Base-by-base conservation (phyloP, 2,329 filamentous ascomycete genomes). In the Elsinoe perseae region DNA sequence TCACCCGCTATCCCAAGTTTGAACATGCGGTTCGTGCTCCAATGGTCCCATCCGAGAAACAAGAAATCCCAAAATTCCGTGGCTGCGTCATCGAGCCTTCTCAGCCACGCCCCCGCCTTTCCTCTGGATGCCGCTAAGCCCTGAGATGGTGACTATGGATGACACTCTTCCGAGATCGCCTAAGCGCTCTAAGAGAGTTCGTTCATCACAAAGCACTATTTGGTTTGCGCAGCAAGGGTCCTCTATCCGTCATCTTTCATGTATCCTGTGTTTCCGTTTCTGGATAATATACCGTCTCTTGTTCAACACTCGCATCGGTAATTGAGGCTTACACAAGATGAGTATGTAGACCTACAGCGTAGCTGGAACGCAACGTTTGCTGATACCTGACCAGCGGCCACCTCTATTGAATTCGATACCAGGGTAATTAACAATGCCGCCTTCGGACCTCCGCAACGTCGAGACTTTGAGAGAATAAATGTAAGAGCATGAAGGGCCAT, bases 211-310 rank as follows among this genome's bases (percentile, higher is more conserved):
- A 18, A 44, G 20, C 8, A 8, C 25, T 44, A 21, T 38, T 25
- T 23, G 3, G 16, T 52, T 52, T 52, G 48, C 48, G 48, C 48
- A 52, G 30, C 48, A 52, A 52, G 48, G 48, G 48, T 52, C 48
- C 18, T 25, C 16, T 14, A 3, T 12, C 21, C 32, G 48, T 38
- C 48, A 52, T 52, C 48, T 32, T 23, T 28, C 32, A 32, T 34
- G 28, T 32, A 32, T n/a, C 7, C n/a, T 52, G 30, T 36, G 20
- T 34, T 38, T 36, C 30, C 48, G 18, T 52, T 30, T 38, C 38
- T 23, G 20, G 48, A n/a, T 38, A 21, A 8, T 10, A 23, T 16
- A n/a, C 20, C 14, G 16, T 16, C 20, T 34, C 30, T 20, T 28
- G 5, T 38, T 25, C 3, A 16, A 52, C n/a, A 18, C 16, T 36